Base-by-base conservation (phyloP, 768 basidiomycete species). In the Pluteus cervinus region DNA sequence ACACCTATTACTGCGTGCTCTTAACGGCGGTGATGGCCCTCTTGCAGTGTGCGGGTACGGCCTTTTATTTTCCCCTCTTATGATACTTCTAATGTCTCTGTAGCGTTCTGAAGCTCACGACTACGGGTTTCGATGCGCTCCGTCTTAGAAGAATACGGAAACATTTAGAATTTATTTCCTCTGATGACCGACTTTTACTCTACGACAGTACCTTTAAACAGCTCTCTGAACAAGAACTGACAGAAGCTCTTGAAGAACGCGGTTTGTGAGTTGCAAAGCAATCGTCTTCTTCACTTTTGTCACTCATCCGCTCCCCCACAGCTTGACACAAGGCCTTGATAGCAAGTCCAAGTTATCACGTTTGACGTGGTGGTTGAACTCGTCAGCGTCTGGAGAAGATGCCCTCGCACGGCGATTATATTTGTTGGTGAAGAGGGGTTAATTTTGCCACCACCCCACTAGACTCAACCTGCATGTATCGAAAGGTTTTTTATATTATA, bases 191-290 rank as follows among this genome's bases (percentile, higher is more conserved):
- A 15, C 60, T 80, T n/a, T 59, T 90, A 28, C 47, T 64, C 10
- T 64, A 63, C 24, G 81, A 82, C 47, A 63, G 60, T 21, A 47
- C 59, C 22, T 63, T 65, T 2, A 54, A 58, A 16, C 49, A 54
- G 22, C 55, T 91, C 30, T 72, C 74, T 3, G 52, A 62, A 14
- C 61, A 63, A 3, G 82, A 81, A 45, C 61, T 88, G 5, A 61
- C 67, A 20, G 74, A 84, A 39, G 81, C 84, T 3, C 65, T 90
- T 10, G 64, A 73, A 41, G 86, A 88, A 55, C 79, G 88, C 42
- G 88, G 83, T 49, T 68, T 88, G 87, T 89, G 53, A 53, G 84
- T 68, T 12, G 11, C 24, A n/a, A n/a, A n/a, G n/a, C n/a, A n/a
- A n/a, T n/a, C n/a, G n/a, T n/a, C n/a, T n/a, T n/a, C n/a, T n/a